A percentile compares a stretch with the other conserved stretches of the same genome.
Conservation (phyloP, 73 alveolate genomes). For the Paraurostyla sp. region DNA sequence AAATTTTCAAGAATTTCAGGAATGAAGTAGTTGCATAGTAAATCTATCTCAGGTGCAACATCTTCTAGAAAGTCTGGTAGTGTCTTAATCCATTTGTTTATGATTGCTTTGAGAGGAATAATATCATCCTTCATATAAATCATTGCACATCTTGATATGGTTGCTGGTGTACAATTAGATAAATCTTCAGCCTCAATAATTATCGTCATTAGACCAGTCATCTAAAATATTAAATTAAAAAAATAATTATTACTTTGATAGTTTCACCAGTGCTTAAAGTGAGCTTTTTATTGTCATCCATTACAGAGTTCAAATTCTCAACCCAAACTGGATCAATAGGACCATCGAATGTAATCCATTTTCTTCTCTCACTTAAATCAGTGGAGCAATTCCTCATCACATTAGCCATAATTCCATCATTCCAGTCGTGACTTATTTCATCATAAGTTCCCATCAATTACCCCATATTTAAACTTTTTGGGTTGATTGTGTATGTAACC, state of each 20-base stretch:
- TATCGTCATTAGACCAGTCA: slow-evolving; percentile 69
- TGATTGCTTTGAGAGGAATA: slow-evolving; percentile 85
- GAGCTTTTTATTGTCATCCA: slow-evolving; percentile 77
- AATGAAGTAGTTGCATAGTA: slow-evolving; percentile 70
- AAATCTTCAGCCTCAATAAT: slow-evolving; percentile 76
- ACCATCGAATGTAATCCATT: slow-evolving; percentile 80
- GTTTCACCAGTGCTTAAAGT: slow-evolving; percentile 76
- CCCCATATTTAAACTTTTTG: slow-evolving; percentile 58
- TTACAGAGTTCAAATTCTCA: slow-evolving; percentile 77
- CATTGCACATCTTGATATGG: slow-evolving; percentile 79
- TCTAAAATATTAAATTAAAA: not conserved
- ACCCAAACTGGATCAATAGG: slow-evolving; percentile 83
- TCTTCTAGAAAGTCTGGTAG: slow-evolving; percentile 77
- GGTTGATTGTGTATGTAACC: slow-evolving; percentile 84
- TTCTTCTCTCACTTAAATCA: slow-evolving; percentile 75
- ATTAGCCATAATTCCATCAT: slow-evolving; percentile 93
- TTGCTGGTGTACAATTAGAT: slow-evolving; percentile 75
- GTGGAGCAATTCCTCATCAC: slow-evolving; percentile 84
- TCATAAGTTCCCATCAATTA: slow-evolving; percentile 79
- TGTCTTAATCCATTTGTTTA: slow-evolving; percentile 89
- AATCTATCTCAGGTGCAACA: slow-evolving; percentile 64
- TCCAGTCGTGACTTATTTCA: slow-evolving; percentile 82
- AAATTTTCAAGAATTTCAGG: slow-evolving; percentile 64
- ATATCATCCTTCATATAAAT: slow-evolving; percentile 81
- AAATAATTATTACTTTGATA: slow-evolving; percentile 53